Conservation (phyloP, 768 basidiomycete species). For the Termitomyces heimii region DNA sequence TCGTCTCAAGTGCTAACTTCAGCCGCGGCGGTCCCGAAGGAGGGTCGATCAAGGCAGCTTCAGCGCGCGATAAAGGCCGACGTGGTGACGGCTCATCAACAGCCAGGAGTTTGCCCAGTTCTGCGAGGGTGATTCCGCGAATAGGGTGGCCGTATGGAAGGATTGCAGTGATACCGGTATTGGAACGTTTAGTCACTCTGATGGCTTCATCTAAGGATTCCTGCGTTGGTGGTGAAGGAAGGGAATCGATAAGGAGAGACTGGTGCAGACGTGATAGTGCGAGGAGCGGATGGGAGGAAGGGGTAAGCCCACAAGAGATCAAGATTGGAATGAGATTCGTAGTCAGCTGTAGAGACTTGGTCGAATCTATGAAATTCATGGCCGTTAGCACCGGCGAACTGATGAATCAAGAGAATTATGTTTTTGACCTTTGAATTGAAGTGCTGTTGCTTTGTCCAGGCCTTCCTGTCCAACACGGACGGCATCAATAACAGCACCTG, state of each 20-base stretch:
- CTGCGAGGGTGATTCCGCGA: conserved; percentile 66
- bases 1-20: conserved; percentile 56
- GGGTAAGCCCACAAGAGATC: conserved; percentile 48
- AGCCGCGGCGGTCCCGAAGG: conserved; percentile 64
- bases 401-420: no score
- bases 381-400: not conserved
- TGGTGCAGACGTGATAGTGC: conserved; percentile 68
- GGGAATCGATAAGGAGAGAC: conserved; percentile 53
- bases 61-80: conserved; percentile 10
- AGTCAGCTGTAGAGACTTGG: conserved; percentile 53
- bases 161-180: conserved; percentile 45
- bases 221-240: conserved; percentile 35
- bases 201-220: conserved; percentile 59
- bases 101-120: conserved; percentile 75
- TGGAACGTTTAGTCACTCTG: conserved; percentile 46
- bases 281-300: conserved; percentile 73
- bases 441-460: conserved; percentile 59
- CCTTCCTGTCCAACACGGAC: conserved; percentile 68
- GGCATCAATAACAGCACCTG: conserved; percentile 55
- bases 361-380: conserved; percentile 38
- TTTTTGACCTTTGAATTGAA: conserved; percentile 52
- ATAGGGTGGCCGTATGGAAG: conserved; percentile 70
- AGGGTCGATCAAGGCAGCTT: conserved; percentile 37
- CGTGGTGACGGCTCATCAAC: conserved; percentile 65
- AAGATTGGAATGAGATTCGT: conserved; percentile 64